Conservation (phyloP, 192 early-diverging fungal species). For the Nowakowskiella sp. region DNA sequence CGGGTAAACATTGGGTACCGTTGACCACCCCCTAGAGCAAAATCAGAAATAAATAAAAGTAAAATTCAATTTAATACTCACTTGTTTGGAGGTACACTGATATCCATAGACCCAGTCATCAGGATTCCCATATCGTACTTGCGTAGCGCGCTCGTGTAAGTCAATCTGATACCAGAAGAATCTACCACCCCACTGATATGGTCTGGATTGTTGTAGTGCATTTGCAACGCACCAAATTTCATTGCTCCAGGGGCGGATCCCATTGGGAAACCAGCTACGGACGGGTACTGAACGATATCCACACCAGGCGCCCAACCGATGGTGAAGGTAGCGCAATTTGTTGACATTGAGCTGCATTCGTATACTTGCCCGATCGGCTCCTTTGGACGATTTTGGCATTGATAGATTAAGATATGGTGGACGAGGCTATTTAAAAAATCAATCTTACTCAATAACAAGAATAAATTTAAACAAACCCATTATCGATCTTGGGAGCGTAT, state of each 20-base stretch:
- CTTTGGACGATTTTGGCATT: too few relatives aligned
- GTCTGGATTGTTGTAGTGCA: slow-evolving; percentile 21
- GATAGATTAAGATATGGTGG: too few relatives aligned
- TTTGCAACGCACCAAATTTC: slow-evolving; percentile 15
- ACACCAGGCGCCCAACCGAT: slow-evolving; percentile 8
- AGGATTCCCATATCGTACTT: slow-evolving; percentile 7
- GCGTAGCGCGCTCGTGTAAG: slow-evolving; percentile 9
- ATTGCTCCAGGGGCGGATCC: neutral
- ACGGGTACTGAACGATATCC: neutral
- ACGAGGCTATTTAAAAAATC: too few relatives aligned
- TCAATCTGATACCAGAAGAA: slow-evolving; percentile 13
- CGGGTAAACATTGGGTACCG: slow-evolving; percentile 9
- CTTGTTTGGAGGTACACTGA: slow-evolving; percentile 7
- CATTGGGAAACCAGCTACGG: slow-evolving; percentile 11
- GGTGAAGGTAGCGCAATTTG: neutral
- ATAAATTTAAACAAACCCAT: too few relatives aligned
- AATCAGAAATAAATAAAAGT: too few relatives aligned
- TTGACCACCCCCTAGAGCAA: too few relatives aligned
- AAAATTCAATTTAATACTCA: neutral
- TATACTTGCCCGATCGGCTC: too few relatives aligned
- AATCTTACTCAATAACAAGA: too few relatives aligned
- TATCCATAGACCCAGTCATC: neutral
- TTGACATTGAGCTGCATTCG: neutral
- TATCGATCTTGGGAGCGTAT: too few relatives aligned
- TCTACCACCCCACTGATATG: neutral